Conservation (phyloP, 257 asterid genomes). For the Jacaranda copaia region DNA sequence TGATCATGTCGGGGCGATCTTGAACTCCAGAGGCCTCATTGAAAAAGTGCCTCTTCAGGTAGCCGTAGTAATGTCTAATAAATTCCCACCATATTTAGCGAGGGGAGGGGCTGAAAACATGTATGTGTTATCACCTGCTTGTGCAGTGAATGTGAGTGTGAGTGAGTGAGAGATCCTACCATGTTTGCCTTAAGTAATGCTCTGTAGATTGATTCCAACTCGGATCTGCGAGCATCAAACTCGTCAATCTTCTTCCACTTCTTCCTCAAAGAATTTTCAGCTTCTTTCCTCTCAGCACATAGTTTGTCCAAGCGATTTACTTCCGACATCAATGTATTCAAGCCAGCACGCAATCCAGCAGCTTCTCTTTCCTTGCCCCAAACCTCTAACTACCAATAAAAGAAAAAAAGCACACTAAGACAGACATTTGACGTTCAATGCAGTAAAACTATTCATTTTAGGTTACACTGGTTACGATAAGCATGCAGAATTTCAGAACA, state of each 20-base stretch:
- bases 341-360: slow-evolving; percentile 87
- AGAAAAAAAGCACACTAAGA: slow-evolving; percentile 35
- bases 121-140: neutral
- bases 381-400: slow-evolving; percentile 77
- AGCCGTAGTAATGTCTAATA: slow-evolving; percentile 14
- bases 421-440: slow-evolving; percentile 18
- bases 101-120: slow-evolving; percentile 24
- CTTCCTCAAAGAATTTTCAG: slow-evolving; percentile 90
- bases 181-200: slow-evolving; percentile 84
- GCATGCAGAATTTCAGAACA: slow-evolving; percentile 19
- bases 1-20: neutral
- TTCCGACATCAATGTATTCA: slow-evolving; percentile 85
- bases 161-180: slow-evolving; percentile 54
- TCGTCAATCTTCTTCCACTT: slow-evolving; percentile 99
- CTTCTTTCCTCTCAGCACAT: slow-evolving; percentile 98
- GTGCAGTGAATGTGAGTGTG: neutral
- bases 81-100: slow-evolving; percentile 13
- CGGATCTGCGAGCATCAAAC: slow-evolving; percentile 97
- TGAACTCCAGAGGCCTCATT: neutral
- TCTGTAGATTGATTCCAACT: slow-evolving; percentile 86
- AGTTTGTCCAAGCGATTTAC: slow-evolving; percentile 84
- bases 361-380: slow-evolving; percentile 99
- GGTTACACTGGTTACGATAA: neutral
- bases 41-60: slow-evolving; percentile 33
- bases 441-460: slow-evolving; percentile 3